phyloP scores from a whole-genome alignment of 140 eudicot species.

The Bidens hawaiensis region DNA sequence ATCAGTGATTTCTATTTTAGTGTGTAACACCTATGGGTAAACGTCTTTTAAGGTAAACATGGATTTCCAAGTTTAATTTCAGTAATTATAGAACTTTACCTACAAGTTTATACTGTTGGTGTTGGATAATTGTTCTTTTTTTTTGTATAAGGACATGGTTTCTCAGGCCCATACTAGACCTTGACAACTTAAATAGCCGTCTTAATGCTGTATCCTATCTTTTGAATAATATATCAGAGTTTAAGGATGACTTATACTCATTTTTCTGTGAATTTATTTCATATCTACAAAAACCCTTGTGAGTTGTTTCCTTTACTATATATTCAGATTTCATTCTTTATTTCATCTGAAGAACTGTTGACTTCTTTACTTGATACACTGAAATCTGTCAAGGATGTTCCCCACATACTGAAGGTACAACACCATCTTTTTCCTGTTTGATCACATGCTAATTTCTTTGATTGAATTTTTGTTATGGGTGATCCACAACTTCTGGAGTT shows the following conservation, averaged over 20 bases:
- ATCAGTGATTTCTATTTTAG: conserved; percentile 33
- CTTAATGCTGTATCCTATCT: conserved; percentile 82
- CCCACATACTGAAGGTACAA: conserved; percentile 80
- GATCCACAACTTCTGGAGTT: background rate
- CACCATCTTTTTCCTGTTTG: conserved; percentile 21
- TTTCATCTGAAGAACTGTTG: conserved; percentile 66
- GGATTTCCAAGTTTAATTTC: background rate
- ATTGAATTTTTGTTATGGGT: background rate
- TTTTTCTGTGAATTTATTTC: conserved; percentile 1
- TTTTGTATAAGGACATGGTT: conserved; percentile 74
- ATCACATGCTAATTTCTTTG: background rate
- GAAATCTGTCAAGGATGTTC: conserved; percentile 88
- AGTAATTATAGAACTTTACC: conserved; percentile 2
- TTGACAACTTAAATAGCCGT: conserved; percentile 69
- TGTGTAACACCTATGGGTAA: conserved; percentile 95
- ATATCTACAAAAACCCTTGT: background rate
- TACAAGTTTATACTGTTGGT: background rate
- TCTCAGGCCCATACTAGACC: conserved; percentile 86
- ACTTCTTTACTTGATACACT: conserved; percentile 78
- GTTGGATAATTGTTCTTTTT: conserved; percentile 19
- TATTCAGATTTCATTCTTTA: conserved; percentile 78
- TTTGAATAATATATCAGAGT: background rate
- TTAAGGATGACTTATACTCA: background rate
- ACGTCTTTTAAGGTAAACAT: conserved; percentile 72
- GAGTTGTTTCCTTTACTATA: conserved; percentile 33